These are phyloP conservation scores for Colletotrichum graminicola DNA, from an alignment of 2,329 filamentous ascomycete species.

Conservation along the genomic window DNA sequence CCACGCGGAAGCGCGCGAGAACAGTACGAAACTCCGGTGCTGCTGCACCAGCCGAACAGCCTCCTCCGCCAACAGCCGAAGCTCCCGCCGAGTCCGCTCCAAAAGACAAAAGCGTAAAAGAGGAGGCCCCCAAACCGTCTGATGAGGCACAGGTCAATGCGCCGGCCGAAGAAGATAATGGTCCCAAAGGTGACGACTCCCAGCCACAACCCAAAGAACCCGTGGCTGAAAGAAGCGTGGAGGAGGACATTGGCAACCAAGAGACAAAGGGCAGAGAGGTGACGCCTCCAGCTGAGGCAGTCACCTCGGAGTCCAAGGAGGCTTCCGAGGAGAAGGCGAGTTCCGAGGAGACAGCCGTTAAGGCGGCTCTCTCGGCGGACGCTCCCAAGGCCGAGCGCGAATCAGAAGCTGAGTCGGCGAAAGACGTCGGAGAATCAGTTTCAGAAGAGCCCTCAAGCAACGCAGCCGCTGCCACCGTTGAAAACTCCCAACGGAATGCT, in stretches of 20 bases:
- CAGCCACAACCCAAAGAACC: conserved; percentile 36
- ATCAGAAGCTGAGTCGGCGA: neutral
- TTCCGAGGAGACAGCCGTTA: neutral
- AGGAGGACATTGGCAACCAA: conserved; percentile 17
- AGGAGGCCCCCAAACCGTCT: neutral
- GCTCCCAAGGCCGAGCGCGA: neutral
- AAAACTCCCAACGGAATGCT: neutral
- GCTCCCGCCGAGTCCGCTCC: neutral
- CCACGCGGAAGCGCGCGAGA: conserved; percentile 43
- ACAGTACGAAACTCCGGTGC: conserved; percentile 19
- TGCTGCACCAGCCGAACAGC: conserved; percentile 7
- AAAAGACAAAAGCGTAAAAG: neutral
- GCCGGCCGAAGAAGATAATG: conserved; percentile 23
- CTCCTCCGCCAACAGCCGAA: conserved; percentile 19
- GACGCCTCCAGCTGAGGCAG: neutral
- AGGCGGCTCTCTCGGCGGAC: neutral
- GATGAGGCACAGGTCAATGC: conserved; percentile 10
- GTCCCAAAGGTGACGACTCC: conserved; percentile 35
- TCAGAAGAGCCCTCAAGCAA: neutral
- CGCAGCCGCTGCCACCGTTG: neutral
- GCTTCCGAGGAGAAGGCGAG: neutral
- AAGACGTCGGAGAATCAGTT: neutral
- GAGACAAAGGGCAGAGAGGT: conserved; percentile 10
- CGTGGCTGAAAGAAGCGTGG: conserved; percentile 37
- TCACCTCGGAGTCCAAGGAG: neutral